Percentiles rank a stretch among this genome's conserved stretches.
These are phyloP conservation scores for Suillus luteus DNA, from an alignment of 768 basidiomycete genomes.

Conservation along the genomic window DNA sequence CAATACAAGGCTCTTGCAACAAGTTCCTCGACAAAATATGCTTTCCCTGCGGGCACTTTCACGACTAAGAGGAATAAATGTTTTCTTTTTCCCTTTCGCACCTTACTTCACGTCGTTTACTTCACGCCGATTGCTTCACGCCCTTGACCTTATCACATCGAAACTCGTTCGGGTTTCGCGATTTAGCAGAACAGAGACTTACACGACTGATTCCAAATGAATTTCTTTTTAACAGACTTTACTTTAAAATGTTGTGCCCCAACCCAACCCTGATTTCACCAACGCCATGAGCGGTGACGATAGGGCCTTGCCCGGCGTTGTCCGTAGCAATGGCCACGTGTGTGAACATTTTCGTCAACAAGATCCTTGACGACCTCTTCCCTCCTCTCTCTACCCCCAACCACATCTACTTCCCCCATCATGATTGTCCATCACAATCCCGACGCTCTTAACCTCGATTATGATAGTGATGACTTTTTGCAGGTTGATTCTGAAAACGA, in stretches of 20 bases:
- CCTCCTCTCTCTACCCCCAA: slow-evolving; percentile 39
- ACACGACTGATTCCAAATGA: background rate
- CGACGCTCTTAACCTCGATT: background rate
- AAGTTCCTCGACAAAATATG: too few relatives aligned
- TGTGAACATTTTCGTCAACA: slow-evolving; percentile 44
- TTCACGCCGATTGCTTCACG: too few relatives aligned
- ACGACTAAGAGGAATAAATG: too few relatives aligned
- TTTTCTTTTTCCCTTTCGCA: too few relatives aligned
- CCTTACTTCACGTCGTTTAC: too few relatives aligned
- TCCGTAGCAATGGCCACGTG: slow-evolving; percentile 45
- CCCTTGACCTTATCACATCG: too few relatives aligned
- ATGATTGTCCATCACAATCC: slow-evolving; percentile 17
- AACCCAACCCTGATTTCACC: slow-evolving; percentile 39
- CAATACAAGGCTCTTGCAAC: too few relatives aligned
- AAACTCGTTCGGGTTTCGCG: too few relatives aligned
- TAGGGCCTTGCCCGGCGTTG: slow-evolving; percentile 45
- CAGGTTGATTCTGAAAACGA: too few relatives aligned
- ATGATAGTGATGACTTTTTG: too few relatives aligned
- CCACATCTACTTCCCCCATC: slow-evolving; percentile 31
- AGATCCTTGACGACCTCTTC: slow-evolving; percentile 43
- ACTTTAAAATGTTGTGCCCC: slow-evolving; percentile 27
- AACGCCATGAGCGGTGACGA: slow-evolving; percentile 42
- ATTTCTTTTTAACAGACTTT: slow-evolving; percentile 7
- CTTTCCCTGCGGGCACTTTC: too few relatives aligned
- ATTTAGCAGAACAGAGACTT: too few relatives aligned